These are phyloP conservation scores for Camelina sativa DNA, from an alignment of 345 rosid genomes.

Conservation along the genomic window DNA sequence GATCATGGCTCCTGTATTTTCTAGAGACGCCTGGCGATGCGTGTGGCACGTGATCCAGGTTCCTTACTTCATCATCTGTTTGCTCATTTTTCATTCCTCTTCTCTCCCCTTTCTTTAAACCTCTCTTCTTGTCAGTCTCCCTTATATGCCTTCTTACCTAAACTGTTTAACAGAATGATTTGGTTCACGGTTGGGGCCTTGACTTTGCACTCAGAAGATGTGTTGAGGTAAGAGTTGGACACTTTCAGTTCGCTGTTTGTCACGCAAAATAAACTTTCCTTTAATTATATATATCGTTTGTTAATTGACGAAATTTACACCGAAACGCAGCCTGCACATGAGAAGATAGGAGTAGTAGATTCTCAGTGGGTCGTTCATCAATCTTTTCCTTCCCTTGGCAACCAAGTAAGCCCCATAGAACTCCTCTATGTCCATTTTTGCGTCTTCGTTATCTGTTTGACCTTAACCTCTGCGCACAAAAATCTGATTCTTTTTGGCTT, in stretches of 20 bases:
- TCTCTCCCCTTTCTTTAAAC: neutral
- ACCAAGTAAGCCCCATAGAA: constrained; percentile 60
- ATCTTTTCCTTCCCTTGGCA: constrained; percentile 85
- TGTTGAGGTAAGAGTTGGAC: constrained; percentile 60
- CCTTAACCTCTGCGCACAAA: neutral
- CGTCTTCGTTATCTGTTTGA: neutral
- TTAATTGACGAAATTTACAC: constrained; percentile 17
- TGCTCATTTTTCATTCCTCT: constrained; percentile 25
- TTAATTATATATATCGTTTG: constrained; percentile 17
- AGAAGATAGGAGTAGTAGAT: constrained; percentile 98
- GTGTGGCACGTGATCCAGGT: constrained; percentile 99
- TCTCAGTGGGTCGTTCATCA: constrained; percentile 97
- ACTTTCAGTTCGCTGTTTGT: neutral
- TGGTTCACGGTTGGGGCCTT: constrained; percentile 99
- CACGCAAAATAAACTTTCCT: constrained; percentile 7
- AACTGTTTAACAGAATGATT: constrained; percentile 75
- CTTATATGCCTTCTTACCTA: constrained; percentile 20
- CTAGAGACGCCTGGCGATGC: constrained; percentile 94
- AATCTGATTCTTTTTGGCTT: constrained; percentile 1
- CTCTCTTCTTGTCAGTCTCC: neutral
- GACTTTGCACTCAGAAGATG: constrained; percentile 95
- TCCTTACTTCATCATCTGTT: constrained; percentile 9
- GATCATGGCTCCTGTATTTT: constrained; percentile 99
- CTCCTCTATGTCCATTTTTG: neutral
- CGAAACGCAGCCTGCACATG: constrained; percentile 82